A percentile compares a stretch with the other conserved stretches of the same genome.
Evolutionary conservation across 192 early-diverging fungal species (phyloP).

Genomic region (Entomortierella beljakovae): DNA sequence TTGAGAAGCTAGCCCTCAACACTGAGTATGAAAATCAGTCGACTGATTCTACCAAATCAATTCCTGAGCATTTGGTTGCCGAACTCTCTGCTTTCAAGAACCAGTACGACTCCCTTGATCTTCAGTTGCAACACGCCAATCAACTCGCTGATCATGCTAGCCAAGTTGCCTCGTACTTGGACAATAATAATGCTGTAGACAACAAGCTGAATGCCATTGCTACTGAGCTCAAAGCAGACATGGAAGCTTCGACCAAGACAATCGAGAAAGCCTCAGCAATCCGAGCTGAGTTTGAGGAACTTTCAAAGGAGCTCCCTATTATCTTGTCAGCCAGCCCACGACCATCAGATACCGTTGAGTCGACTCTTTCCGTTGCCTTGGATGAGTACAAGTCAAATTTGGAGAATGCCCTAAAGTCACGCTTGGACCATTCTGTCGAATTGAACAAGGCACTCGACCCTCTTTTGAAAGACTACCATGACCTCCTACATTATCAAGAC

Average conservation of each 20-base stretch:
- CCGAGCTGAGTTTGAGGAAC: not conserved
- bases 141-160: conserved; percentile 22
- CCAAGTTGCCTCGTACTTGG: conserved; percentile 22
- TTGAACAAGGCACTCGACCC: conserved; percentile 19
- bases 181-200: conserved; percentile 22
- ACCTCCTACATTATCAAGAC: conserved; percentile 33
- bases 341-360: not conserved
- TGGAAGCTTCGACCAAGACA: conserved; percentile 13
- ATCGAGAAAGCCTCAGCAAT: not conserved
- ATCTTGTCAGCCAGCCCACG: conserved; percentile 6
- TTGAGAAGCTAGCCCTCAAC: conserved; percentile 6
- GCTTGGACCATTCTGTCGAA: conserved; percentile 3
- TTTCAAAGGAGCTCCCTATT: conserved; percentile 8
- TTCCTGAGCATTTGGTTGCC: conserved; percentile 14
- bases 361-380: not conserved
- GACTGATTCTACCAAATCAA: not conserved
- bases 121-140: conserved; percentile 12
- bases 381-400: not conserved
- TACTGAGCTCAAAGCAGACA: conserved; percentile 21
- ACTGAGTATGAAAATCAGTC: not conserved
- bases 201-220: conserved; percentile 10
- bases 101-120: conserved; percentile 21
- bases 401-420: conserved; percentile 7
- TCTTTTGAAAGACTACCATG: conserved; percentile 15
- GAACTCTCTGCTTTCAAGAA: conserved; percentile 23